Conservation (phyloP, 2,329 filamentous ascomycete species). For the Fusarium marasasianum region DNA sequence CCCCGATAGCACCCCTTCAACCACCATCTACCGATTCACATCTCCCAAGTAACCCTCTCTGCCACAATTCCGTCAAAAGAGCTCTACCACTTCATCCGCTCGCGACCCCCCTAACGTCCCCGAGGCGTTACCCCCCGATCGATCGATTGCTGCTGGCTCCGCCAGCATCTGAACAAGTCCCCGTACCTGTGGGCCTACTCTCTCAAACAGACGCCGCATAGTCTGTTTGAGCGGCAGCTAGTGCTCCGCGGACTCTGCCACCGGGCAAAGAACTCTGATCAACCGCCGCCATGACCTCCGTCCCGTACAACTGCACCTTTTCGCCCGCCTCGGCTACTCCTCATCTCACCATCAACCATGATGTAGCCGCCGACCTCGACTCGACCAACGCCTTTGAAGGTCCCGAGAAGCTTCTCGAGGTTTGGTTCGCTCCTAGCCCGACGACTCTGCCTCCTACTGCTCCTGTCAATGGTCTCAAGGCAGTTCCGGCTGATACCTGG, state of each 20-base stretch:
- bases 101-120: constrained; percentile 92
- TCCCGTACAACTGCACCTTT: constrained; percentile 73
- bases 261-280: constrained; percentile 44
- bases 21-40: constrained; percentile 45
- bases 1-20: constrained; percentile 67
- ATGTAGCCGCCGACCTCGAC: constrained; percentile 91
- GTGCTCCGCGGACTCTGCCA: constrained; percentile 82
- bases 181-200: constrained; percentile 91
- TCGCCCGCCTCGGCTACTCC: constrained; percentile 86
- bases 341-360: constrained; percentile 95
- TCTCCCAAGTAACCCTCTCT: constrained; percentile 52
- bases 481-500: constrained; percentile 85
- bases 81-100: constrained; percentile 83
- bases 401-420: constrained; percentile 98
- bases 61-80: constrained; percentile 89
- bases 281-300: background rate
- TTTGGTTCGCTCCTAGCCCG: constrained; percentile 92
- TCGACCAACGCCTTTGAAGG: constrained; percentile 97
- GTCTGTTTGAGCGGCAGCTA: constrained; percentile 98
- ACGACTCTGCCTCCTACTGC: constrained; percentile 75
- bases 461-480: constrained; percentile 82
- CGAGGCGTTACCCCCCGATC: constrained; percentile 66
- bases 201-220: constrained; percentile 92
- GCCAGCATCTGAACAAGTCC: constrained; percentile 75
- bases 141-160: constrained; percentile 80